Percentiles rank a stretch among this genome's conserved stretches.
phyloP scores from a whole-genome alignment of 2,329 filamentous ascomycete genomes.

The Onygena corvina region DNA sequence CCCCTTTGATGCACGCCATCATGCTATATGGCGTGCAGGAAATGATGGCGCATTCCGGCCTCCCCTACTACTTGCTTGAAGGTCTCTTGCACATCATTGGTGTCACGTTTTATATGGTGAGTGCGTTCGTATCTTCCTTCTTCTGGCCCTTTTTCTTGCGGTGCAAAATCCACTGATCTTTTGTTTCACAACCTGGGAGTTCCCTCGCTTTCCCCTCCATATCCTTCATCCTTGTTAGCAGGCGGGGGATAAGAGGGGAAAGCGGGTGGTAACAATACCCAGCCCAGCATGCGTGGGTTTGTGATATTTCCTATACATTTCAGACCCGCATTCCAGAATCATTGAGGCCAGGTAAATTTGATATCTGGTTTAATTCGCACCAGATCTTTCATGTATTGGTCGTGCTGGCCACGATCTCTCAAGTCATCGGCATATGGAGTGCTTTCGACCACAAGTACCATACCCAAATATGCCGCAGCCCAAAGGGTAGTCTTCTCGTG shows the following conservation, averaged over 20 bases:
- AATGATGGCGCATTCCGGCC: slow-evolving; percentile 19
- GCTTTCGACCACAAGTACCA: slow-evolving; percentile 78
- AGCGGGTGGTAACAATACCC: not conserved
- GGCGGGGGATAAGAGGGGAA: not conserved
- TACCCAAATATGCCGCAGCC: not conserved
- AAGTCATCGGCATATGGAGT: slow-evolving; percentile 61
- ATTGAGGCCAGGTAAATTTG: slow-evolving; percentile 33
- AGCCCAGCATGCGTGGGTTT: not conserved
- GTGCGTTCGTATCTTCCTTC: slow-evolving; percentile 2
- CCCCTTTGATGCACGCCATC: slow-evolving; percentile 19
- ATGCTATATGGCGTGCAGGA: slow-evolving; percentile 17
- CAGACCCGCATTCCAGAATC: slow-evolving; percentile 38
- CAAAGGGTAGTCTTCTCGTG: not conserved
- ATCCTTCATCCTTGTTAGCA: not conserved
- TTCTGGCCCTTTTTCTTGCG: not conserved
- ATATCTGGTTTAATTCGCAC: slow-evolving; percentile 37
- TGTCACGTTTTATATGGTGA: slow-evolving; percentile 19
- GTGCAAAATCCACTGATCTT: not conserved
- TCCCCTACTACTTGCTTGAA: slow-evolving; percentile 22
- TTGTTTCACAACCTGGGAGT: not conserved
- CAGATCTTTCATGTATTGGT: slow-evolving; percentile 39
- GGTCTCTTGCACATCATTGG: slow-evolving; percentile 17
- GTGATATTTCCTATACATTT: not conserved
- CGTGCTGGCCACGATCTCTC: slow-evolving; percentile 32
- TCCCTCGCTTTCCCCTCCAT: not conserved